Conservation (phyloP, 2,329 filamentous ascomycete genomes). For the Fusarium staphyleae region DNA sequence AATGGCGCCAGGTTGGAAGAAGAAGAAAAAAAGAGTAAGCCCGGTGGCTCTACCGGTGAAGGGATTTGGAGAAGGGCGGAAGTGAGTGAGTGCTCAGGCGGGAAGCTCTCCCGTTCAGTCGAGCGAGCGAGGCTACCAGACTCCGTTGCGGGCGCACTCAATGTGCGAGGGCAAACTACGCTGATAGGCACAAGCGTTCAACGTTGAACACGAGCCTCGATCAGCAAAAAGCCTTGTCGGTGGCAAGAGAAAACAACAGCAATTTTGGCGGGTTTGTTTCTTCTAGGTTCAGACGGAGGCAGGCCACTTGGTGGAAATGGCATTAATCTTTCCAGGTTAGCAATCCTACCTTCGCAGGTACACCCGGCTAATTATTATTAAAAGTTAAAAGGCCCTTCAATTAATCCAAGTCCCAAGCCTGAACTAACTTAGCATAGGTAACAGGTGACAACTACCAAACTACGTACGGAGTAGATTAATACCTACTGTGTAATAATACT, state of each 20-base stretch:
- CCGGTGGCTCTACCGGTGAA: background rate
- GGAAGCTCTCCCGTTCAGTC: slow-evolving; percentile 8
- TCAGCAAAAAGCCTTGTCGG: background rate
- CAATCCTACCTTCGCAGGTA: background rate
- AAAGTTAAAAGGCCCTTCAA: too few species aligned
- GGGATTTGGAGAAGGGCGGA: slow-evolving; percentile 29
- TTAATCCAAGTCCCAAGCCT: too few species aligned
- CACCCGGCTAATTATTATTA: background rate
- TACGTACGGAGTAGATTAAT: too few species aligned
- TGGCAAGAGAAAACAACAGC: background rate
- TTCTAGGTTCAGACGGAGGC: background rate
- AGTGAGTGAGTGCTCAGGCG: slow-evolving; percentile 16
- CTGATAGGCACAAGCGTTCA: background rate
- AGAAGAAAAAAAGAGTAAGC: slow-evolving; percentile 3
- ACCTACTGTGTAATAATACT: too few species aligned
- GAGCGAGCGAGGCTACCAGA: slow-evolving; percentile 4
- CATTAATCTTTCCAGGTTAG: slow-evolving; percentile 1
- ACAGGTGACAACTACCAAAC: too few species aligned
- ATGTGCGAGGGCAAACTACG: background rate
- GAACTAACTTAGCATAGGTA: too few species aligned
- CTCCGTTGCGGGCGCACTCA: background rate
- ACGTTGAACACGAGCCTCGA: background rate
- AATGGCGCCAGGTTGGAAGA: too few species aligned
- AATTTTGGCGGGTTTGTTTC: background rate
- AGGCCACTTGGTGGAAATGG: background rate